Conservation (phyloP, 306 rosid species). For the Lathyrus aphaca region DNA sequence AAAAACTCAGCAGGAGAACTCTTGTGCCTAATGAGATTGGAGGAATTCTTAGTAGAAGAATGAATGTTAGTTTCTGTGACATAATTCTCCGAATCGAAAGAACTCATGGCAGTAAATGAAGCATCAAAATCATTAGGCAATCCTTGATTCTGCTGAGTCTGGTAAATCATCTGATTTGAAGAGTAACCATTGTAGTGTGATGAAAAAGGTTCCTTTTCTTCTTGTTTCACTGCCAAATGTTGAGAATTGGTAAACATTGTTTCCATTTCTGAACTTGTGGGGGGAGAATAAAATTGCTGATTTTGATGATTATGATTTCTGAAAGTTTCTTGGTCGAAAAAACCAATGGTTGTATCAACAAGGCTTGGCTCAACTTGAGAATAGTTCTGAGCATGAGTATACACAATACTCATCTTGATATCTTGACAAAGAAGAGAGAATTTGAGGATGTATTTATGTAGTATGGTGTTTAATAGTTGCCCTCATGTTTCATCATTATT, state of each 20-base stretch:
- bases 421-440: conserved; percentile 38
- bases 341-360: conserved; percentile 37
- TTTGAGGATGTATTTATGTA: conserved; percentile 43
- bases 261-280: conserved; percentile 68
- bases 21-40: conserved; percentile 64
- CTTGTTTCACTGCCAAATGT: conserved; percentile 52
- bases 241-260: conserved; percentile 47
- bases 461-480: conserved; percentile 7
- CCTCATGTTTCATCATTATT: conserved; percentile 38
- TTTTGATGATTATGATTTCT: conserved; percentile 3
- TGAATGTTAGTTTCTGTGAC: neutral
- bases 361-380: conserved; percentile 39
- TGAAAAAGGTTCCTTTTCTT: conserved; percentile 49
- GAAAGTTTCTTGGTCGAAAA: conserved; percentile 40
- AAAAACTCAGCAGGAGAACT: conserved; percentile 77
- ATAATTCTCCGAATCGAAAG: neutral
- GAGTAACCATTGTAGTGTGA: conserved; percentile 46
- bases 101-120: conserved; percentile 43
- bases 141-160: conserved; percentile 49
- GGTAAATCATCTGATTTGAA: conserved; percentile 49
- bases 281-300: conserved; percentile 36
- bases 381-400: conserved; percentile 48
- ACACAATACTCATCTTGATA: conserved; percentile 58
- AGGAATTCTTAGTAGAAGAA: conserved; percentile 40
- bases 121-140: conserved; percentile 44